Evolutionary conservation across 805 yeast genomes (phyloP), one percentile per base, ranked within the genome.

Genomic region (Yarrowia deformans): DNA sequence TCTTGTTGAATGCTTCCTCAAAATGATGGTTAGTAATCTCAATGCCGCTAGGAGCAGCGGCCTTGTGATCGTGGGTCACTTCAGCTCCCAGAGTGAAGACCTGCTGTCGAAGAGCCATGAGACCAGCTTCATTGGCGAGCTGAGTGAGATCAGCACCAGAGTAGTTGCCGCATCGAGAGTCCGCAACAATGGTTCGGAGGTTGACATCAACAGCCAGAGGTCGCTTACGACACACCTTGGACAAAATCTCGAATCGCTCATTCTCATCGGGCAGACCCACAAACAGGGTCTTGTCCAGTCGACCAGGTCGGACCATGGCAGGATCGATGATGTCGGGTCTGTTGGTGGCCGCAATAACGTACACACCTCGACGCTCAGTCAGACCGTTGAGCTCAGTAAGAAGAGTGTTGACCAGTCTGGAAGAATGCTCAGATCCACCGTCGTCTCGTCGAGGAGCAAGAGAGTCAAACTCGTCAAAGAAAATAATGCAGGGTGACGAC

Each of bases 281-380:
- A 78, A 89, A 94, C 55, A 94, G 81, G 2, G 97, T 91, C 79
- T 94, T 95, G 76, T 95, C 98, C 74, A 94, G 83, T 78, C 99
- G 86, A 7, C 98, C 99, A 0, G 98, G 98, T 77, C 99, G 86
- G 55, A 95, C 80, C 98, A 94, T 95, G 0, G 99, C 99, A 3
- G 97, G 93, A 79, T 94, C 99, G 72, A 94, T 95, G 91, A 94
- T 94, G 77, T 94, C 99, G 0, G 98, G 98, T 77, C 99, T 85
- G 75, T 94, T 94, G 0, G 99, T 94, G 1, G 99, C 99, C 37
- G 97, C 98, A 73, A 94, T 87, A 4, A 94, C 98, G 78, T 90
- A 95, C 1, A 94, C 91, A 1, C 98, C 98, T 70, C 89, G 86
- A 73, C 98, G 83, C 73, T 94, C 97, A 73, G 92, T 93, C 69